These are phyloP conservation scores for Torulaspora franciscae DNA, from an alignment of 805 yeast species.

Conservation along the genomic window DNA sequence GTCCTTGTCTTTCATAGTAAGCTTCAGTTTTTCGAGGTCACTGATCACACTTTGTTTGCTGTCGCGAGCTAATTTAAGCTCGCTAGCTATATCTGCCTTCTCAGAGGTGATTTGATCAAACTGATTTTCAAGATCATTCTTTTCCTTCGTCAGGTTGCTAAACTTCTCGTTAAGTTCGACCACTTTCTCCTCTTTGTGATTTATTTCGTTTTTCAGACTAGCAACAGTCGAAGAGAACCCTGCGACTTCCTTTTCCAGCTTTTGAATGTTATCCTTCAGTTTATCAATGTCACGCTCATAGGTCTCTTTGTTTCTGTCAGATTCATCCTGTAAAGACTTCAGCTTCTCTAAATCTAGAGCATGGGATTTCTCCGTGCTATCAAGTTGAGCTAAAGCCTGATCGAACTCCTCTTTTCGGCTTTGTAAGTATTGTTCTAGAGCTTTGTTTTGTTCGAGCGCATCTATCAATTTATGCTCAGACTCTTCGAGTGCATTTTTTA, in stretches of 20 bases:
- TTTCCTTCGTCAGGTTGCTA: background rate
- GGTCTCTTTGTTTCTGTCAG: background rate
- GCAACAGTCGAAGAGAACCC: background rate
- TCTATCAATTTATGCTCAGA: background rate
- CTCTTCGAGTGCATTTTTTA: background rate
- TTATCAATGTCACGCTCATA: background rate
- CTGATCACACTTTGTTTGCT: constrained; percentile 21
- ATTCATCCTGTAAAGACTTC: constrained; percentile 1
- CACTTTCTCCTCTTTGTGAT: background rate
- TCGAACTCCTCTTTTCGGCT: background rate
- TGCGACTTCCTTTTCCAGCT: background rate
- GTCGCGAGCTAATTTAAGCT: background rate
- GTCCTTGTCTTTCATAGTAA: constrained; percentile 6
- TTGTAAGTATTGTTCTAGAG: background rate
- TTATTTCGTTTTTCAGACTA: background rate
- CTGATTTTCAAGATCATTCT: background rate
- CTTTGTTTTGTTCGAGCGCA: background rate
- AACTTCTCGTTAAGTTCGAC: background rate
- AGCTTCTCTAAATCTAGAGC: background rate
- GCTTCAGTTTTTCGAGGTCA: constrained; percentile 8
- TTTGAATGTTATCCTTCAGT: background rate
- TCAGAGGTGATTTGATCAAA: background rate
- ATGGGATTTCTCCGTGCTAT: background rate
- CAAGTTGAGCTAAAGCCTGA: background rate
- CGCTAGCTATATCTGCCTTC: background rate